Conservation (phyloP, 23 red algal genomes). For the Cyanidiococcus yangmingshanensis region DNA sequence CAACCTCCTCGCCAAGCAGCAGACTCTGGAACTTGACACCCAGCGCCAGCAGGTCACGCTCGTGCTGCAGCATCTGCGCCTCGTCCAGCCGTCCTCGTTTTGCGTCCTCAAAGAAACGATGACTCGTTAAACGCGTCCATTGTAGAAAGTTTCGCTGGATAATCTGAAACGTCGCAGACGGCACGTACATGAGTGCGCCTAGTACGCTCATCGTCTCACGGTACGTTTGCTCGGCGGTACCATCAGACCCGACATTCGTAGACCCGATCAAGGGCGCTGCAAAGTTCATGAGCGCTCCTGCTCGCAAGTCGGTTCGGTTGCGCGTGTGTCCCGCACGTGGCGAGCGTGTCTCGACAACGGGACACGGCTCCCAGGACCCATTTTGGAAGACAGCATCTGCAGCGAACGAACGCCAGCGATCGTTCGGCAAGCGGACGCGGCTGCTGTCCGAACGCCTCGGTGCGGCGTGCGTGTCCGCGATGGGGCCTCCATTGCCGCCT, state of each 20-base stretch:
- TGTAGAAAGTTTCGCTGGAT: not conserved
- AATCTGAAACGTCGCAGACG: constrained; percentile 9
- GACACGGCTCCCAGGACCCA: too few relatives aligned
- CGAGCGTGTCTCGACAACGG: not conserved
- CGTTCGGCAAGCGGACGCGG: too few relatives aligned
- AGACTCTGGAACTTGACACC: not conserved
- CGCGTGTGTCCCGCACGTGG: not conserved
- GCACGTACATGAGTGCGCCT: not conserved
- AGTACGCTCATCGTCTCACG: not conserved
- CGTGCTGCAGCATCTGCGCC: not conserved
- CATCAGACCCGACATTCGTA: not conserved
- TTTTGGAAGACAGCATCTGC: too few relatives aligned
- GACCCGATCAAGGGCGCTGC: not conserved
- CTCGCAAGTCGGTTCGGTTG: not conserved
- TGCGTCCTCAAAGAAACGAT: constrained; percentile 13
- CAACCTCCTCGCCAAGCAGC: not conserved
- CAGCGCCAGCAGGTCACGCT: constrained; percentile 4
- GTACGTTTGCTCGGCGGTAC: not conserved
- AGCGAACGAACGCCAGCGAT: too few relatives aligned
- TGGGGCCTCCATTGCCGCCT: too few relatives aligned
- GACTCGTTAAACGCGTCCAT: constrained; percentile 4
- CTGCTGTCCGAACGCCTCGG: too few relatives aligned
- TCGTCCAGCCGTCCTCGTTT: not conserved
- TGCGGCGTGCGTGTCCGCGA: too few relatives aligned
- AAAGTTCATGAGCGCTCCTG: not conserved